These are phyloP conservation scores for Fraxinus dipetala DNA, from an alignment of 305 asterid genomes.

Conservation along the genomic window DNA sequence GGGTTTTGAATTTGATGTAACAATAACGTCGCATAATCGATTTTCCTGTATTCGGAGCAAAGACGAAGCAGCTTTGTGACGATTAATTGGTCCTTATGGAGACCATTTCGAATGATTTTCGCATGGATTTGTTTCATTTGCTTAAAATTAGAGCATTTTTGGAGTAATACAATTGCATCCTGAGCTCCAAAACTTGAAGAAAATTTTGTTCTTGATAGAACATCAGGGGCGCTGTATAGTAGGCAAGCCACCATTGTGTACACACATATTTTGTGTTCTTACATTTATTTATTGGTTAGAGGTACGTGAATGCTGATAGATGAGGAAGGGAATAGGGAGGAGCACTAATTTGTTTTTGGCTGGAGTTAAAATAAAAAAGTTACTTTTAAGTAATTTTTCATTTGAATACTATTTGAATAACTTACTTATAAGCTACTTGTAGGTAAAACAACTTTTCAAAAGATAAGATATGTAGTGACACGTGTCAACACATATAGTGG, in stretches of 20 bases:
- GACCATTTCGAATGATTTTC: constrained; percentile 35
- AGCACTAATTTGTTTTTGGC: neutral
- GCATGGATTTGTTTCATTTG: constrained; percentile 53
- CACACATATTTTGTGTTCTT: neutral
- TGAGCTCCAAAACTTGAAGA: constrained; percentile 36
- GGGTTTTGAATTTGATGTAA: constrained; percentile 38
- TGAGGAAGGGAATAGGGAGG: neutral
- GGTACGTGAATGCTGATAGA: neutral
- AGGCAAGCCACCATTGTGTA: constrained; percentile 39
- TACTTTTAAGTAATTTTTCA: neutral
- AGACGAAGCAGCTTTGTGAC: constrained; percentile 45
- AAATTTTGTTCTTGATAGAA: constrained; percentile 27
- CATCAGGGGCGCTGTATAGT: constrained; percentile 34
- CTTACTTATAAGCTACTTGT: neutral
- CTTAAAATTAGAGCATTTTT: constrained; percentile 41
- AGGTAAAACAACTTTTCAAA: neutral
- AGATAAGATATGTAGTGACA: neutral
- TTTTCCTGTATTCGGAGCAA: constrained; percentile 40
- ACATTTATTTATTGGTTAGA: neutral
- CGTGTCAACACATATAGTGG: neutral
- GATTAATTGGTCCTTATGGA: constrained; percentile 32
- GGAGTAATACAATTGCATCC: constrained; percentile 42
- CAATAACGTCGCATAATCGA: constrained; percentile 42
- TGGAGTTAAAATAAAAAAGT: neutral
- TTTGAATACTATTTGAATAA: neutral